phyloP scores from a whole-genome alignment of 2,329 filamentous ascomycete species.

The Bipolaris victoriae region DNA sequence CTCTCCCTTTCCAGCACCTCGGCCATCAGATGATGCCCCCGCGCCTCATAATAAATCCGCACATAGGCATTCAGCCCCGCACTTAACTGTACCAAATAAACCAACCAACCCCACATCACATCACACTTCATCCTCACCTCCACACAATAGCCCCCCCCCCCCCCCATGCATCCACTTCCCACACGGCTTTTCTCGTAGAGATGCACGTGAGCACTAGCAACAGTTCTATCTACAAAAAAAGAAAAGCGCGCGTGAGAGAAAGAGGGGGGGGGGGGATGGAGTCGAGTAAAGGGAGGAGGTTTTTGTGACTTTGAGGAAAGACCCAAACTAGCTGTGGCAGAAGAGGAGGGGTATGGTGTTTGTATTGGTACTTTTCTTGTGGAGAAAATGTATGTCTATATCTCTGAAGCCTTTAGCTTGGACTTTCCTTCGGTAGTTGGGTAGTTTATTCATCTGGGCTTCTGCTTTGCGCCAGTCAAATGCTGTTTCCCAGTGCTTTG shows the following conservation, averaged over 20 bases:
- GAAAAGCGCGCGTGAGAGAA: too few species aligned
- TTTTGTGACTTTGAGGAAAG: conserved; percentile 70
- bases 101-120: too few species aligned
- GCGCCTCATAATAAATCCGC: conserved; percentile 74
- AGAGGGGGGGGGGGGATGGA: conserved; percentile 19
- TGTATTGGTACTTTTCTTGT: conserved; percentile 59
- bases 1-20: conserved; percentile 39
- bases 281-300: conserved; percentile 57
- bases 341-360: conserved; percentile 70
- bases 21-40: conserved; percentile 49
- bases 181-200: too few species aligned
- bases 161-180: too few species aligned
- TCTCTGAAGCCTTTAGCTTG: conserved; percentile 64
- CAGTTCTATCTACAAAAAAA: too few species aligned
- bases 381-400: conserved; percentile 69
- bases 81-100: too few species aligned
- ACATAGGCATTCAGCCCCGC: conserved; percentile 70
- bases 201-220: too few species aligned
- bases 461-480: conserved; percentile 69
- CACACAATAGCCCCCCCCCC: too few species aligned
- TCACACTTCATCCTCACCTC: too few species aligned
- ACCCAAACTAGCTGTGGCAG: conserved; percentile 74
- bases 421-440: conserved; percentile 64
- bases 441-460: conserved; percentile 63
- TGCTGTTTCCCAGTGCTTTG: conserved; percentile 61